Base-by-base conservation (phyloP, 345 rosid species). In the Salix viminalis region DNA sequence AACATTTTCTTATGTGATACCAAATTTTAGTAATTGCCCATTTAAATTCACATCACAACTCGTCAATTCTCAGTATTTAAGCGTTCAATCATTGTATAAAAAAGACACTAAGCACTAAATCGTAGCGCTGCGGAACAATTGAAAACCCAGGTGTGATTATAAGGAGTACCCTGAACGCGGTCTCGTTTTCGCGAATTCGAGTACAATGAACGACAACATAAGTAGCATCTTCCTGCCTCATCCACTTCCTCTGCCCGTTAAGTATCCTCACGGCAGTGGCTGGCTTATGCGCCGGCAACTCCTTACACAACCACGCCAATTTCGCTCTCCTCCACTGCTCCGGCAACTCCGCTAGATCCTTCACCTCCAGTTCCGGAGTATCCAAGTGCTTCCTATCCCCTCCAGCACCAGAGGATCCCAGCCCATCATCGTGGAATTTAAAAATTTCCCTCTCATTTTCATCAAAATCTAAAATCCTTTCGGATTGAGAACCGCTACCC, bases 301-400 rank as follows among this genome's bases (percentile, higher is more conserved):
- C 92, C 77, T 93, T 93, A 78, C 97, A 94, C 19, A 94, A 90
- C 99, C 99, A 91, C 0, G 97, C 99, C 56, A 95, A 79, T 87
- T 87, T 92, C 52, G 97, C 79, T 44, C 97, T 83, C 84, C 95
- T 82, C 97, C 97, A 95, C 62, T 92, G 91, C 83, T 91, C 97
- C 26, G 94, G 94, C 8, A 92, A 74, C 79, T 94, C 96, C 82
- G 84, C 91, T 78, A 92, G 77, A 62, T 89, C 91, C 84, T 18
- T 88, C 24, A 92, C 92, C 81, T 91, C 92, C 50, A 92, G 68
- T 50, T 61, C 85, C 30, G 91, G 83, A 70, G 84, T 39, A 39
- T 26, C 67, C 80, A 90, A 73, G 60, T 81, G 84, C 85, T 83
- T 90, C 76, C 67, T 34, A 44, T 83, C 76, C 84, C 78, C 58